Percentiles rank a stretch among this genome's conserved stretches.
phyloP scores from a whole-genome alignment of 2,329 filamentous ascomycete genomes.

The Ceratocystiopsis sp. region DNA sequence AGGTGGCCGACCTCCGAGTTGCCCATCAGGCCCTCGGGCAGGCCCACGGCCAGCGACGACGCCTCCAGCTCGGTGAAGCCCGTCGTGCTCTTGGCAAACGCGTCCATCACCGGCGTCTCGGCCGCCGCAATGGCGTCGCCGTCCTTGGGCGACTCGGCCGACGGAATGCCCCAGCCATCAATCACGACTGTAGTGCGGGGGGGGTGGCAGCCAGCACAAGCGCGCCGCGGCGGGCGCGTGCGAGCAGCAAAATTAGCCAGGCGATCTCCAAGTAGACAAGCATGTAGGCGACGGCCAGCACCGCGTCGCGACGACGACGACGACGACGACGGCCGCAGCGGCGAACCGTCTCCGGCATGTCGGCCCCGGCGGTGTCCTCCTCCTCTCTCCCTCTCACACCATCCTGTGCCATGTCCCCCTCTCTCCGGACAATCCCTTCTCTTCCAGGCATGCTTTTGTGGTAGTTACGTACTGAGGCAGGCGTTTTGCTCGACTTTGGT shows the following conservation, averaged over 20 bases:
- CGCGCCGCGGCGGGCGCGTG: no score
- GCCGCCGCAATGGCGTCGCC: slow-evolving; percentile 93
- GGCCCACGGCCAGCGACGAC: slow-evolving; percentile 84
- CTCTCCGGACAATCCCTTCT: slow-evolving; percentile 33
- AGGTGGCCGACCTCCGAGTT: slow-evolving; percentile 97
- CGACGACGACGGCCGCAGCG: no score
- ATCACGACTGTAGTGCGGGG: slow-evolving; percentile 96
- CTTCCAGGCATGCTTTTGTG: no score
- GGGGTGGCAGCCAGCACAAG: no score
- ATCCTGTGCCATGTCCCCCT: no score
- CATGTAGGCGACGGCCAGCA: slow-evolving; percentile 32
- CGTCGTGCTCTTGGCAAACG: slow-evolving; percentile 63
- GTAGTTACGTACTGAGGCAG: slow-evolving; percentile 47
- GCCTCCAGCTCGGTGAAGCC: slow-evolving; percentile 90
- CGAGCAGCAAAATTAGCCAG: slow-evolving; percentile 41
- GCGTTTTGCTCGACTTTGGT: slow-evolving; percentile 41
- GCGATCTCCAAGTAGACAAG: slow-evolving; percentile 38
- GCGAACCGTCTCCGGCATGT: no score
- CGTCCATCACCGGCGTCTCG: slow-evolving; percentile 88
- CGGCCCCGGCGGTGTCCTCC: not conserved
- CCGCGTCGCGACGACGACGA: slow-evolving; percentile 16
- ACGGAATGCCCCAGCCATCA: slow-evolving; percentile 91
- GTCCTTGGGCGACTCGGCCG: slow-evolving; percentile 61
- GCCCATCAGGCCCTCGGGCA: slow-evolving; percentile 95
- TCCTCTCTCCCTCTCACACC: not conserved